phyloP scores from a whole-genome alignment of 495 filamentous ascomycete genomes.

The Pseudotulostoma volvatum region DNA sequence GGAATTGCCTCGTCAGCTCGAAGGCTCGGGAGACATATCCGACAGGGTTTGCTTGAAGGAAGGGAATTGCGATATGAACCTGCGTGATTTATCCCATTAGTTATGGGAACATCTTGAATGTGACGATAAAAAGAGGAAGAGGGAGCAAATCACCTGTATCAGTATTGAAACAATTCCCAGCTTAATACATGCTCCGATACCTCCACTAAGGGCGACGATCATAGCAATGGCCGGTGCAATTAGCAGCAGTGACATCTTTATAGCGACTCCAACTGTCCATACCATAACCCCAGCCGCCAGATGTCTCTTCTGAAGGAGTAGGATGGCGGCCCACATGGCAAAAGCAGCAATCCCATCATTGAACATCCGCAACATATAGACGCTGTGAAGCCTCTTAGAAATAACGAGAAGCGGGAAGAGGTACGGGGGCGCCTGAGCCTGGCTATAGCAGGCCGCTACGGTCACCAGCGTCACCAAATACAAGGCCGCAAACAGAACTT shows the following conservation, averaged over 20 bases:
- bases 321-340: conserved; percentile 67
- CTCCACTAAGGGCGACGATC: conserved; percentile 52
- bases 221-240: conserved; percentile 63
- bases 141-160: conserved; percentile 39
- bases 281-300: conserved; percentile 56
- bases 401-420: conserved; percentile 74
- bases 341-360: conserved; percentile 83
- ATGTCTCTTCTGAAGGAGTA: conserved; percentile 49
- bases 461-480: conserved; percentile 60
- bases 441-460: conserved; percentile 69
- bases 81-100: conserved; percentile 11
- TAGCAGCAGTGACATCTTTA: conserved; percentile 87
- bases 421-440: conserved; percentile 69
- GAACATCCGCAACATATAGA: conserved; percentile 84
- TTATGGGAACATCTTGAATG: not conserved
- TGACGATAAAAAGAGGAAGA: not conserved
- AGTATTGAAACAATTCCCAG: conserved; percentile 56
- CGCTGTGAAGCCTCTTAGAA: conserved; percentile 84
- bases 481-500: conserved; percentile 60
- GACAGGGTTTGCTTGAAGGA: conserved; percentile 45
- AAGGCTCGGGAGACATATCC: conserved; percentile 74
- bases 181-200: conserved; percentile 41
- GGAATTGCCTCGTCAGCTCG: conserved; percentile 73
- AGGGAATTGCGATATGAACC: conserved; percentile 56
- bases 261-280: conserved; percentile 64